phyloP scores from a whole-genome alignment of 2,329 filamentous ascomycete species.

The Pestalotiopsis sp. region DNA sequence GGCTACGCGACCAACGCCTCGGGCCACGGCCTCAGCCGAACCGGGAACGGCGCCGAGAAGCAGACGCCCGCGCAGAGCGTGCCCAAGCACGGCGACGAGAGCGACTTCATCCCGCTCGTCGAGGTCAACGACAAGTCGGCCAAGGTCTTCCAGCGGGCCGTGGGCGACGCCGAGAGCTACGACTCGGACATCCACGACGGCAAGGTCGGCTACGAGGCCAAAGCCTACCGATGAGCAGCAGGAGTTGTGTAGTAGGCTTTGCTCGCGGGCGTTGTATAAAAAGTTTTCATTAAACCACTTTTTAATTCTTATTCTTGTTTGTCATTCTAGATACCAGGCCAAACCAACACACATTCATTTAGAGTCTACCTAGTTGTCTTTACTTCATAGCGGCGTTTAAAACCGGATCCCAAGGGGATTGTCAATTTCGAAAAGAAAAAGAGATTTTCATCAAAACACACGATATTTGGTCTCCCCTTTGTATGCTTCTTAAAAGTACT shows the following conservation, averaged over 20 bases:
- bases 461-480: not conserved
- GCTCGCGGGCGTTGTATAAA: not conserved
- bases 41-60: not conserved
- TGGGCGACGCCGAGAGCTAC: conserved; percentile 6
- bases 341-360: not conserved
- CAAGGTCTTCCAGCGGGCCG: not conserved
- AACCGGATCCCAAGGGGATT: not conserved
- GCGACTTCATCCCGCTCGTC: conserved; percentile 22
- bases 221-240: not conserved
- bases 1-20: conserved; percentile 11
- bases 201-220: not conserved
- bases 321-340: not conserved
- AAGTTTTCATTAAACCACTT: not conserved
- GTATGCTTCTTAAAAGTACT: not conserved
- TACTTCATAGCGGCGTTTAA: not conserved
- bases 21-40: conserved; percentile 2
- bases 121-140: conserved; percentile 12
- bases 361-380: not conserved
- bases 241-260: too few relatives aligned
- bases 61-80: not conserved
- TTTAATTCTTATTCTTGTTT: not conserved
- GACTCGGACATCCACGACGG: conserved; percentile 1
- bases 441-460: not conserved
- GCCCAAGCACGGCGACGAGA: conserved; percentile 20
- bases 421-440: not conserved